Conservation (phyloP, 1,284 basidiomycete species). For the Takashimella koratensis region DNA sequence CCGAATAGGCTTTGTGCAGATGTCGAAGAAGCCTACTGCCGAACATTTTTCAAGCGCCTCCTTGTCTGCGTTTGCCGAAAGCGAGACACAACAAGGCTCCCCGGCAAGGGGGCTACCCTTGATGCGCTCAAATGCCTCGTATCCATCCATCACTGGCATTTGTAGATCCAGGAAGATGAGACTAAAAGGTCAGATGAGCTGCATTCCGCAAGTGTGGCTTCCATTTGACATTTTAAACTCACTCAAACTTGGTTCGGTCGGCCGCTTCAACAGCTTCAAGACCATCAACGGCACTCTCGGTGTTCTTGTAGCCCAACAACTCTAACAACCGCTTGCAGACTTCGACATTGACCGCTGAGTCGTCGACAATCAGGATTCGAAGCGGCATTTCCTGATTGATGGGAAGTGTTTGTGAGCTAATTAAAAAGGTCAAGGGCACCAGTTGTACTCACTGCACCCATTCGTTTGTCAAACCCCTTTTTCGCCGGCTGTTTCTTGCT, state of each 20-base stretch:
- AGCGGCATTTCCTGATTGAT: slow-evolving; percentile 27
- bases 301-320: slow-evolving; percentile 40
- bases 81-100: slow-evolving; percentile 37
- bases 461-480: background rate
- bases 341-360: slow-evolving; percentile 41
- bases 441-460: background rate
- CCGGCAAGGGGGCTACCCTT: slow-evolving; percentile 28
- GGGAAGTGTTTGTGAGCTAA: too few species aligned
- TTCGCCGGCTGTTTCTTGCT: background rate
- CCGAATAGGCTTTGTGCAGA: background rate
- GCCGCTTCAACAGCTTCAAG: slow-evolving; percentile 36
- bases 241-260: slow-evolving; percentile 33
- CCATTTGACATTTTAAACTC: too few species aligned
- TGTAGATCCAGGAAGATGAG: slow-evolving; percentile 44
- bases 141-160: slow-evolving; percentile 45
- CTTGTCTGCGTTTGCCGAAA: slow-evolving; percentile 44
- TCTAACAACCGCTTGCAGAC: slow-evolving; percentile 40
- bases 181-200: too few species aligned
- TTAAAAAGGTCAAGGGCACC: background rate
- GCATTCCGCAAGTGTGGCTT: too few species aligned
- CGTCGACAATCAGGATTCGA: slow-evolving; percentile 44
- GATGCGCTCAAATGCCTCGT: slow-evolving; percentile 29
- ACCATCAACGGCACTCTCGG: slow-evolving; percentile 36
- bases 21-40: background rate
- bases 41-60: slow-evolving; percentile 11